A percentile compares a stretch with the other conserved stretches of the same genome.
Conservation (phyloP, 192 early-diverging fungal genomes). For the Coemansia sp. region DNA sequence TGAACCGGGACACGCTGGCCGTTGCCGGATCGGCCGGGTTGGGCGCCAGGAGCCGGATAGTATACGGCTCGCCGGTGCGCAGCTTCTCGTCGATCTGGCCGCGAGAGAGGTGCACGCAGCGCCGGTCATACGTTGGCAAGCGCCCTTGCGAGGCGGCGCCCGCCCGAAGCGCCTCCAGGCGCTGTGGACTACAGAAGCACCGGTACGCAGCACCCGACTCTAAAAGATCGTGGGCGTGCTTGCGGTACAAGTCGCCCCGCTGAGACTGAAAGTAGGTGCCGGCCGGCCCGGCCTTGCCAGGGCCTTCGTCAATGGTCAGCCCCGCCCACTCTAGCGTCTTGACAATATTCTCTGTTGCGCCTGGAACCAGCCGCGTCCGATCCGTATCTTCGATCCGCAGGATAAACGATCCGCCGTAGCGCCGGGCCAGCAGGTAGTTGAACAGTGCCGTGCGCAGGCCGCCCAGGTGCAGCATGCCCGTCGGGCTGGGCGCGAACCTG, state of each 20-base stretch:
- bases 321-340: constrained; percentile 68
- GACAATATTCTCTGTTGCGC: constrained; percentile 64
- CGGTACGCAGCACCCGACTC: constrained; percentile 71
- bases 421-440: constrained; percentile 78
- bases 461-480: constrained; percentile 87
- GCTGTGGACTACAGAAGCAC: constrained; percentile 78
- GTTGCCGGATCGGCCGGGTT: constrained; percentile 37
- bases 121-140: constrained; percentile 69
- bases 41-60: constrained; percentile 64
- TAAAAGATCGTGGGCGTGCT: constrained; percentile 61
- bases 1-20: constrained; percentile 52
- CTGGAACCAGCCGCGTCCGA: constrained; percentile 66
- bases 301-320: constrained; percentile 71
- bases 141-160: constrained; percentile 52
- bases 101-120: constrained; percentile 63
- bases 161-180: constrained; percentile 56
- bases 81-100: constrained; percentile 61
- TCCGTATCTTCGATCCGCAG: constrained; percentile 95
- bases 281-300: constrained; percentile 50
- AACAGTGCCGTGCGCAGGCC: constrained; percentile 89
- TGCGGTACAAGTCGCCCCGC: constrained; percentile 63
- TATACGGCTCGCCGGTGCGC: constrained; percentile 53
- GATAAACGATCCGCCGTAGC: constrained; percentile 68
- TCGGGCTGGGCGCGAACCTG: constrained; percentile 91
- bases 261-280: constrained; percentile 78